Evolutionary conservation across 1,284 basidiomycete genomes (phyloP).

Genomic region (Quambalaria eucalypti): DNA sequence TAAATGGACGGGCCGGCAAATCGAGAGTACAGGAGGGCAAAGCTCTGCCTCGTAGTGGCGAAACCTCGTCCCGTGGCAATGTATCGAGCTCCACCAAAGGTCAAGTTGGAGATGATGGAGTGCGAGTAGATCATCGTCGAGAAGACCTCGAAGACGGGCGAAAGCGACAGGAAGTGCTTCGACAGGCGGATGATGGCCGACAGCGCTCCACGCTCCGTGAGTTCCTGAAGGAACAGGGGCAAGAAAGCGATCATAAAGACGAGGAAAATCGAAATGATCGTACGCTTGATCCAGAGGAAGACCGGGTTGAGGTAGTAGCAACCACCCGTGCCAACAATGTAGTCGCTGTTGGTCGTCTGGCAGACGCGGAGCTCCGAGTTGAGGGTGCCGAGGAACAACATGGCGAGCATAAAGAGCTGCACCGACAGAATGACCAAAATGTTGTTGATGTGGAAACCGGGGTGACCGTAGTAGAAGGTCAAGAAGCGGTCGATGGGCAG

Average conservation of each 20-base stretch:
- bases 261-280: conserved; percentile 46
- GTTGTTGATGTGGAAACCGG: conserved; percentile 99
- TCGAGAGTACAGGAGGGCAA: conserved; percentile 44
- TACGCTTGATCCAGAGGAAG: conserved; percentile 46
- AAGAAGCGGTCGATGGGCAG: conserved; percentile 95
- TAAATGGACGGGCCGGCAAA: conserved; percentile 47
- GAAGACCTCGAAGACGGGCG: conserved; percentile 46
- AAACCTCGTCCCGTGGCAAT: conserved; percentile 47
- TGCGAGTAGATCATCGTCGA: conserved; percentile 46
- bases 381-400: conserved; percentile 46
- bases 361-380: conserved; percentile 42
- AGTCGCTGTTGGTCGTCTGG: conserved; percentile 39
- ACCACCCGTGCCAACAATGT: conserved; percentile 39
- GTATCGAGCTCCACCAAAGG: conserved; percentile 47
- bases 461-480: conserved; percentile 98
- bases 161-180: conserved; percentile 45
- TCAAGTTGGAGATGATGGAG: conserved; percentile 46
- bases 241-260: conserved; percentile 48
- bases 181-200: conserved; percentile 42
- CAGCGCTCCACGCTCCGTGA: conserved; percentile 44
- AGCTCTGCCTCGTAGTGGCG: conserved; percentile 44
- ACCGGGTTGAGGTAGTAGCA: conserved; percentile 47
- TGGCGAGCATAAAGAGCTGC: conserved; percentile 46
- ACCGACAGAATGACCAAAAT: conserved; percentile 58
- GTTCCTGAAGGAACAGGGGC: conserved; percentile 45